Evolutionary conservation across 148 eudicot genomes (phyloP), one percentile per base, ranked within the genome.

Genomic region (Vaccinium myrtillus): DNA sequence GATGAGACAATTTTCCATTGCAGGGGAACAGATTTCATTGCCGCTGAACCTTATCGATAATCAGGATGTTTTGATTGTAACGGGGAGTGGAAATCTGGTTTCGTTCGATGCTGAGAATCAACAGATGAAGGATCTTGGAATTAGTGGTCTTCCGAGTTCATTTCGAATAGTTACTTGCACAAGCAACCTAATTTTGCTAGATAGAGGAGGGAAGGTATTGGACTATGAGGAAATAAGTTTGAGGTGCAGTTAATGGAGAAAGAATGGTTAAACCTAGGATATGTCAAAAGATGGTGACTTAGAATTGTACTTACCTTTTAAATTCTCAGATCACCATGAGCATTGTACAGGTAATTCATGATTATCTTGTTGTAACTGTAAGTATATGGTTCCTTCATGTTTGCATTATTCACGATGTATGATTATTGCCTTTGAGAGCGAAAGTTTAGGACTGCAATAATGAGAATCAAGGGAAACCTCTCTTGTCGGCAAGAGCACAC

Each of bases 171-270:
- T 84, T 73, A 53, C 23, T 84, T 86, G 79, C 61, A 36, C 61
- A 18, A 65, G 81, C 15, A 86, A 88, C 81, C 71, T 88, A 77
- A 83, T 73, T 61, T 82, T 86, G 79, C 87, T 88, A 56, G 79
- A 82, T 63, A 49, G 74, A 39, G 86, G 88, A 67, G 75, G 82
- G 8, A 61, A 78, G 23, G 46, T 79, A 54, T 30, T 65, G 59
- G 23, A 21, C 15, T 9, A 25, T 18, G n/a, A 6, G 12, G 25
- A 32, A 30, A 63, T 2, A 58, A 39, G 32, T 39, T 36, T 43
- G 71, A 59, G 82, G 30, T 8, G 53, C 30, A 39, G 7, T 58
- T 18, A 19, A 12, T 54, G 12, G 46, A 53, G 16, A 78, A 78
- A 10, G 6, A 50, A n/a, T 77, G 80, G 54, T 14, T 14, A 5